Conservation (phyloP, 805 yeast species). For the Cyberlindnera petersonii region DNA sequence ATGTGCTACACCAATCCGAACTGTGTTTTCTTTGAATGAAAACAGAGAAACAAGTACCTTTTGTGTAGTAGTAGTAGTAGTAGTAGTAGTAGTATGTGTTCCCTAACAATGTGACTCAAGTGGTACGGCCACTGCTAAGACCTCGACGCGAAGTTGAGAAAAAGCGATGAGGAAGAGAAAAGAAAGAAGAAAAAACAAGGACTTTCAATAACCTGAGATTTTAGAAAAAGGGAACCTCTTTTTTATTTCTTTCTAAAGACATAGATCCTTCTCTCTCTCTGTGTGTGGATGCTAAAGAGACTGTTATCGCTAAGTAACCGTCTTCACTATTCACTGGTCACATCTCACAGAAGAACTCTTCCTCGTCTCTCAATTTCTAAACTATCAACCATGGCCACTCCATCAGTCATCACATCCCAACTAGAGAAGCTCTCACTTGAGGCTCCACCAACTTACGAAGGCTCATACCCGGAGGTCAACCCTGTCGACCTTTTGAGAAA, state of each 20-base stretch:
- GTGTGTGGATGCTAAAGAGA: constrained; percentile 20
- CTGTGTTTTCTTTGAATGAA: no score
- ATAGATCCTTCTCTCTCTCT: not conserved
- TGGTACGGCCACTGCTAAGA: no score
- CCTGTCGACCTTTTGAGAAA: constrained; percentile 87
- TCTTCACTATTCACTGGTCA: not conserved
- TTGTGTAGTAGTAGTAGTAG: no score
- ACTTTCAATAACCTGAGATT: not conserved
- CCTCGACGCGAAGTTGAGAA: no score
- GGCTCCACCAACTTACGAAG: constrained; percentile 45
- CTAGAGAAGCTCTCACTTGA: constrained; percentile 33
- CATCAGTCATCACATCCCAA: constrained; percentile 29
- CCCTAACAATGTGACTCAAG: no score
- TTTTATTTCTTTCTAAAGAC: not conserved
- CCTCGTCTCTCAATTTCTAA: not conserved
- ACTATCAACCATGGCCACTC: constrained; percentile 23
- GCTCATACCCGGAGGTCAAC: constrained; percentile 73
- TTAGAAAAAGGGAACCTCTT: not conserved
- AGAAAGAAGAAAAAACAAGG: no score
- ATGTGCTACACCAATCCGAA: no score
- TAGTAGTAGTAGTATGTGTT: no score
- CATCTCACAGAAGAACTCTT: not conserved
- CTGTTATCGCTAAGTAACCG: not conserved
- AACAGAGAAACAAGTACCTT: no score
- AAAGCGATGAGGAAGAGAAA: no score